Evolutionary conservation across 495 filamentous ascomycete genomes (phyloP), one percentile per base, ranked within the genome.

Genomic region (Xylaria grammica): DNA sequence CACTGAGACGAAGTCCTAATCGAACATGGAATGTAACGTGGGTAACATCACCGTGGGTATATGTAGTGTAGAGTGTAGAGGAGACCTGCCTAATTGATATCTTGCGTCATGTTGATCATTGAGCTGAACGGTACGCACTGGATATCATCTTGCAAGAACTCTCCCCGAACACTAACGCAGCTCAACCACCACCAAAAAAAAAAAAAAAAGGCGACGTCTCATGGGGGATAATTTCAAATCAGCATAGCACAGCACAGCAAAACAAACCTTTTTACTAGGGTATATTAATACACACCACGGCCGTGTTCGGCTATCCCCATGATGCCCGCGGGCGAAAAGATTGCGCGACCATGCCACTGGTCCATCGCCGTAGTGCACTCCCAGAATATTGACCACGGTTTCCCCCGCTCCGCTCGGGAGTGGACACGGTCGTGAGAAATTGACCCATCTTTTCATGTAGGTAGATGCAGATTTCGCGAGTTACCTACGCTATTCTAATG

Each of bases 121-220:
- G 24, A 55, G 52, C 32, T 38, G 49, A 59, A 59, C 42, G 56
- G 29, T 13, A 42, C 22, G 4, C 19, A 17, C 15, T 42, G 17
- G 40, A 11, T 42, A 17, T 6, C 17, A 44, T 34, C 42, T 48
- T 22, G 54, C 36, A 44, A 29, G 13, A 45, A 4, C 38, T 11
- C 26, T 59, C 34, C 56, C 22, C 19, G 10, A 59, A 48, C 56
- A 59, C 56, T 59, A 59, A 59, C 27, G 29, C 54, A 57, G 54
- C 30, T 8, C 17, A 22, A 44, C 40, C 17, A 44, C 8, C n/a
- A n/a, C n/a, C n/a, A n/a, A n/a, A n/a, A n/a, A n/a, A n/a, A n/a
- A n/a, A n/a, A n/a, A n/a, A n/a, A n/a, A n/a, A n/a, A n/a, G 40
- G 40, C 40, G 40, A 15, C 40, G n/a, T 15, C 20, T 11, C 45